Evolutionary conservation across 2,329 filamentous ascomycete genomes (phyloP), one percentile per base, ranked within the genome.

Genomic region (Phyllosticta paracitricarpa): DNA sequence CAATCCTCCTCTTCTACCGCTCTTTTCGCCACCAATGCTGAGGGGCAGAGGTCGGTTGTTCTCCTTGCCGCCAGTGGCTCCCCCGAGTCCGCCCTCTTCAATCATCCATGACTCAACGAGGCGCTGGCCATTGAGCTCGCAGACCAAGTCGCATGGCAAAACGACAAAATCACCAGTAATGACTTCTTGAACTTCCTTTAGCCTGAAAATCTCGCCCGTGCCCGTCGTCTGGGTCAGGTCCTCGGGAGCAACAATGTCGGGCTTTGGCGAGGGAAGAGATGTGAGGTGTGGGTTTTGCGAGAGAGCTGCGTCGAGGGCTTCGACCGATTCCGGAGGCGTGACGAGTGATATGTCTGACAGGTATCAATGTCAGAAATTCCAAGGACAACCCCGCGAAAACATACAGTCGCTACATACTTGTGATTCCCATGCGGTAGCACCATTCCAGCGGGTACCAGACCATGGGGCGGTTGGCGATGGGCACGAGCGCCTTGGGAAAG

Each of bases 51-150:
- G 76, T 2, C 74, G 74, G 56, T 70, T 71, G 22, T 76, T 75
- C 53, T 74, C 71, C 14, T 70, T 69, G 56, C 82, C 80, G 14
- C 80, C 83, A 2, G 87, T 81, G 14, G 79, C 75, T 78, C 84
- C 66, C 75, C 82, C 73, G 2, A 93, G 79, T 48, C 87, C 89
- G 17, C 85, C 87, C 57, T 91, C 84, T 67, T 89, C 85, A 30
- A 92, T 84, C 88, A 97, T 92, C 91, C 94, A 99, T 63, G 92
- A 85, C 73, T 97, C 91, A 2, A 96, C 77, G 24, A 97, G 80
- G 64, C 87, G 84, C 67, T 91, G 88, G 12, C 91, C 92, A 2
- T 89, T 87, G 17, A 97, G 78, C 70, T 96, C 92, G 72, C 91
- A 97, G 51, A 99, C 86, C 6, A 99, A 79, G 72, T 99, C 94